These are phyloP conservation scores for Kwoniella shivajii DNA, from an alignment of 1,284 basidiomycete species.

Conservation along the genomic window DNA sequence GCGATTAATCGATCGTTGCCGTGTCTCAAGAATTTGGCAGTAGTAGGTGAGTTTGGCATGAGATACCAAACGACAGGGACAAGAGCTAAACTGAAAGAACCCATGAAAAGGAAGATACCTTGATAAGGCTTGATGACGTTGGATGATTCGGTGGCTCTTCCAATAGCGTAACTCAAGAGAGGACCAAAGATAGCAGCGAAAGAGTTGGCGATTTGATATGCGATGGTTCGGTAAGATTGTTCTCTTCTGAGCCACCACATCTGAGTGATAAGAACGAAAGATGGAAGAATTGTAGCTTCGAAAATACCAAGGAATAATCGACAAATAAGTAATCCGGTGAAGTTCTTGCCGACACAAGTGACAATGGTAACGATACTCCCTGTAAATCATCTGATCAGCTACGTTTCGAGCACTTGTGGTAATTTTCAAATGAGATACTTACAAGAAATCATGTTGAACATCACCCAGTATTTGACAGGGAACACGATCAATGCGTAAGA, in stretches of 20 bases:
- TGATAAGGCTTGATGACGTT: constrained; percentile 41
- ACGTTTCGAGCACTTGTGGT: background rate
- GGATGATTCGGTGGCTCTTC: constrained; percentile 27
- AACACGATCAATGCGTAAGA: constrained; percentile 45
- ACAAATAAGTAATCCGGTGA: constrained; percentile 40
- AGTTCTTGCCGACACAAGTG: constrained; percentile 39
- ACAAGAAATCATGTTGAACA: constrained; percentile 43
- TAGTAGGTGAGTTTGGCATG: constrained; percentile 48
- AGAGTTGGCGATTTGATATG: constrained; percentile 45
- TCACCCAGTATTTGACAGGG: constrained; percentile 49
- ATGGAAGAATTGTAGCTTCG: constrained; percentile 44
- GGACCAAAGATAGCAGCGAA: constrained; percentile 48
- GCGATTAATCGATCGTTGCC: constrained; percentile 51
- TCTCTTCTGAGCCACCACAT: constrained; percentile 49
- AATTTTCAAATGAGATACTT: background rate
- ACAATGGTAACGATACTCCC: constrained; percentile 44
- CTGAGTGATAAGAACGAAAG: constrained; percentile 40
- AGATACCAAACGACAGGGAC: constrained; percentile 58
- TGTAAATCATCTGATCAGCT: too few relatives aligned
- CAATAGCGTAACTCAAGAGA: constrained; percentile 46
- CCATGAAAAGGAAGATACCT: constrained; percentile 61
- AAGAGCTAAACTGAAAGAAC: constrained; percentile 56
- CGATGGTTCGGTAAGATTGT: constrained; percentile 49
- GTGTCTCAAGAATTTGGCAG: constrained; percentile 47
- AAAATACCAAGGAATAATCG: constrained; percentile 45